These are phyloP conservation scores for Avena atlantica DNA, from an alignment of 176 grass and related monocot species.

Conservation along the genomic window DNA sequence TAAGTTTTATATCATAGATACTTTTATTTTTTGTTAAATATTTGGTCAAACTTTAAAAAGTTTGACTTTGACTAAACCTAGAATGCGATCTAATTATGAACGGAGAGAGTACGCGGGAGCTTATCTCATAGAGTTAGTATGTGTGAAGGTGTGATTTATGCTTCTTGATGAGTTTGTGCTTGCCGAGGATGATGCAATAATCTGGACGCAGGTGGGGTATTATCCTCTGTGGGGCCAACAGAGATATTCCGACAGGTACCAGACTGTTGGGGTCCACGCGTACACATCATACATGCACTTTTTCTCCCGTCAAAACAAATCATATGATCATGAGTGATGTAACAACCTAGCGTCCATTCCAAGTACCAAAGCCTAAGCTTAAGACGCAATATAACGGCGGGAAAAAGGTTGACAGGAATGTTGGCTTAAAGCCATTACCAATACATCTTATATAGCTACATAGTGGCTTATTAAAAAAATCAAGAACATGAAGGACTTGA, in stretches of 20 bases:
- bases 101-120: neutral
- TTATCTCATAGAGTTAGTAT: neutral
- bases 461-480: too few species aligned
- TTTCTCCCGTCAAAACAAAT: conserved; percentile 3
- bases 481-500: too few species aligned
- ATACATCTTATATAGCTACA: neutral
- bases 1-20: too few species aligned
- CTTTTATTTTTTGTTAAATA: too few species aligned
- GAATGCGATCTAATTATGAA: too few species aligned
- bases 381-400: conserved; percentile 33
- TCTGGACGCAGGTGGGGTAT: neutral
- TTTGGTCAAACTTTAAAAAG: too few species aligned
- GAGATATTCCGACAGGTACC: neutral
- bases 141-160: neutral
- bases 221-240: neutral
- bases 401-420: conserved; percentile 3
- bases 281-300: neutral
- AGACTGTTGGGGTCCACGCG: neutral
- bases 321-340: neutral
- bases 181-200: neutral
- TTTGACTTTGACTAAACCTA: too few species aligned
- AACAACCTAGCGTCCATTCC: conserved; percentile 25
- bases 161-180: neutral
- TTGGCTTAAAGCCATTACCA: neutral
- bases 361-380: conserved; percentile 37